Conservation (phyloP, 306 rosid genomes). For the Medicago ruthenica region DNA sequence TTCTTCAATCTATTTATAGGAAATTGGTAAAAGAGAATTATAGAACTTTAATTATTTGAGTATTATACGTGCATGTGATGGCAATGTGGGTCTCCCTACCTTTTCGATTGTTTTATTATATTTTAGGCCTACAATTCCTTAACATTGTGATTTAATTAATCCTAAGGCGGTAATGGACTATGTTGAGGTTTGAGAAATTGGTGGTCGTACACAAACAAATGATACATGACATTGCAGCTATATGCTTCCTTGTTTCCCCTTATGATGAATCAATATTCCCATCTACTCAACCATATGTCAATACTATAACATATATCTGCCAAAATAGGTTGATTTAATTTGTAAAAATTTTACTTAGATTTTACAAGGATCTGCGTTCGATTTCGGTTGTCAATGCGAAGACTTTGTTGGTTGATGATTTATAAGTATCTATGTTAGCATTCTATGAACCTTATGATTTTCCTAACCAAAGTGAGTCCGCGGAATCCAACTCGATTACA, state of each 20-base stretch:
- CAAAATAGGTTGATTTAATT: no score
- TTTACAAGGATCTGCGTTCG: no score
- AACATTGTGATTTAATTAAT: constrained; percentile 42
- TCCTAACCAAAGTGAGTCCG: neutral
- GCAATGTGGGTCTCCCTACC: constrained; percentile 48
- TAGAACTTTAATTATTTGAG: constrained; percentile 4
- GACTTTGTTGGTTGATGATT: no score
- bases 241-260: constrained; percentile 42
- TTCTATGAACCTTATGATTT: no score
- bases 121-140: constrained; percentile 41
- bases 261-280: constrained; percentile 10
- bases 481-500: no score
- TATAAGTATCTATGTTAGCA: no score
- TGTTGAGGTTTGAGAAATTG: no score
- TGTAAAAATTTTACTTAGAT: neutral
- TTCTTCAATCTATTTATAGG: constrained; percentile 47
- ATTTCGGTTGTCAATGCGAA: no score
- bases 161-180: constrained; percentile 23
- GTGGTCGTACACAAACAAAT: constrained; percentile 36
- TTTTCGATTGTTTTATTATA: constrained; percentile 39
- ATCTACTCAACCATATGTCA: constrained; percentile 44
- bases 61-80: constrained; percentile 52
- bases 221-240: constrained; percentile 44
- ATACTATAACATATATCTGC: no score
- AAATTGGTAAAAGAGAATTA: constrained; percentile 31